Percentiles rank a stretch among this genome's conserved stretches.
Evolutionary conservation across 371 early-diverging fungal species (phyloP).

Genomic region (Rhizopus sp.): DNA sequence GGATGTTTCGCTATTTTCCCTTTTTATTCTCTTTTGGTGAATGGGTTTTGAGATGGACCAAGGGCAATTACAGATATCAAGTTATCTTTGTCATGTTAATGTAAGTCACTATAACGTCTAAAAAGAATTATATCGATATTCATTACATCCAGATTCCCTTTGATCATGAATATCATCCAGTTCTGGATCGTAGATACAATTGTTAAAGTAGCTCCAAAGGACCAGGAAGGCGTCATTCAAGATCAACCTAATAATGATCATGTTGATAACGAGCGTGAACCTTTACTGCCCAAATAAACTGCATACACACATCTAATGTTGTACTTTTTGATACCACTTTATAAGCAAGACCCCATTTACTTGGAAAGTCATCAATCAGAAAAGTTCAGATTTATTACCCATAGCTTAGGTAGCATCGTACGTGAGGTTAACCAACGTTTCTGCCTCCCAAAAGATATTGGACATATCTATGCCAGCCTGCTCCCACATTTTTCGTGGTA

Average conservation of each 20-base stretch:
- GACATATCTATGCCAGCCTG: constrained; percentile 59
- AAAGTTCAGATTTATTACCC: no score
- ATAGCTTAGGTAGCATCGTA: constrained; percentile 27
- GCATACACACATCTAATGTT: no score
- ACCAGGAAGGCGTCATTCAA: no score
- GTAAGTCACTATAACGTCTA: constrained; percentile 17
- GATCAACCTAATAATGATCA: no score
- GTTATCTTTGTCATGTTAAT: constrained; percentile 54
- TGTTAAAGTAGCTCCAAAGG: constrained; percentile 43
- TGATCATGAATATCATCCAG: constrained; percentile 65
- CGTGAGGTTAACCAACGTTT: constrained; percentile 70
- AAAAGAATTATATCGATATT: no score
- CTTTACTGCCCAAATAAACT: no score
- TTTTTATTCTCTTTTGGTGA: constrained; percentile 39
- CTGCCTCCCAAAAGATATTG: constrained; percentile 72
- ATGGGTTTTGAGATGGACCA: constrained; percentile 43
- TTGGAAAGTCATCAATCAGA: no score
- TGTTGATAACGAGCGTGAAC: no score
- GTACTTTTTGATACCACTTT: no score
- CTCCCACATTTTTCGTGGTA: constrained; percentile 68
- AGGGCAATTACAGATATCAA: constrained; percentile 45
- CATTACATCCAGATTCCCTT: constrained; percentile 38
- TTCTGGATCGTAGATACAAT: constrained; percentile 69
- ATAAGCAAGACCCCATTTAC: no score
- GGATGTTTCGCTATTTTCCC: constrained; percentile 33